These are phyloP conservation scores for Cryptococcus sp. DNA, from an alignment of 1,284 basidiomycete species.

Conservation along the genomic window DNA sequence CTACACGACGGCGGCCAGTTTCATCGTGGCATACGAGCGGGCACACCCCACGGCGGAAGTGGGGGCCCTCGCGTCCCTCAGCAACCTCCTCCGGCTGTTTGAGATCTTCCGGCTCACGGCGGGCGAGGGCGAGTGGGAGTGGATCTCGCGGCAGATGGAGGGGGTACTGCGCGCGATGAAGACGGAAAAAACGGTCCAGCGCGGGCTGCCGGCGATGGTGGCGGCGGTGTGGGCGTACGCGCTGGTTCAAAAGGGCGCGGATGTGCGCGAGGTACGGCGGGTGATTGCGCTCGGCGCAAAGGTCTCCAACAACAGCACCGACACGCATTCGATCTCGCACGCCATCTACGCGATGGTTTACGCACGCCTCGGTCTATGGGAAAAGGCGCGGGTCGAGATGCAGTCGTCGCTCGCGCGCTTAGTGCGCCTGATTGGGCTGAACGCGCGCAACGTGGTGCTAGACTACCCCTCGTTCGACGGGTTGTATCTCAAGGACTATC, in stretches of 20 bases:
- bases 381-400: slow-evolving; percentile 11
- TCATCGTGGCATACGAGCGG: slow-evolving; percentile 4
- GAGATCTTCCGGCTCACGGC: slow-evolving; percentile 13
- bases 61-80: slow-evolving; percentile 5
- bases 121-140: slow-evolving; percentile 13
- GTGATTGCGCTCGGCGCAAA: neutral
- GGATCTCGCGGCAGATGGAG: slow-evolving; percentile 8
- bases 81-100: slow-evolving; percentile 11
- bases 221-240: slow-evolving; percentile 12
- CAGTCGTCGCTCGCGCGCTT: slow-evolving; percentile 3
- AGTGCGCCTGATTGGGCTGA: neutral
- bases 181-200: neutral
- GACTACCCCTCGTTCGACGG: slow-evolving; percentile 7
- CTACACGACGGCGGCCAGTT: slow-evolving; percentile 14
- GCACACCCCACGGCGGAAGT: slow-evolving; percentile 2
- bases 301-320: neutral
- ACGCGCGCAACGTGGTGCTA: neutral
- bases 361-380: slow-evolving; percentile 8
- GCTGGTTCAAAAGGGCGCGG: neutral
- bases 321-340: slow-evolving; percentile 5
- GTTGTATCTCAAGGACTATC: slow-evolving; percentile 6
- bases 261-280: slow-evolving; percentile 1
- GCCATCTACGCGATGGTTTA: slow-evolving; percentile 11
- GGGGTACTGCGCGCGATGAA: neutral
- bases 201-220: neutral